Evolutionary conservation across 2,329 filamentous ascomycete genomes (phyloP), one percentile per base, ranked within the genome.

Genomic region (Lecanicillium sp.): DNA sequence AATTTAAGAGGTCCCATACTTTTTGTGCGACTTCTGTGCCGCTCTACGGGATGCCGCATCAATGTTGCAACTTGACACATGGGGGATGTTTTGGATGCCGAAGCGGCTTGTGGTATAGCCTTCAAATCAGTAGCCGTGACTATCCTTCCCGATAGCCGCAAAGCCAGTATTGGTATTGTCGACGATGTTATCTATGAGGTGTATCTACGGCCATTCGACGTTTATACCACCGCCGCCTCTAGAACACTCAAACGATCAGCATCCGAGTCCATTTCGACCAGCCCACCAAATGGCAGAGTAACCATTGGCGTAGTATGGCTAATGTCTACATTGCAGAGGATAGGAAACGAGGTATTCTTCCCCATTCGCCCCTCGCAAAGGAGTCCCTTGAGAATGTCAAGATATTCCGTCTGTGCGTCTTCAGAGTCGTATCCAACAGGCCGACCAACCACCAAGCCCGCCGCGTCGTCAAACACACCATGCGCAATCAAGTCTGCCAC

Each of bases 271-370:
- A 64, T 17, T 19, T 40, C 32, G 13, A 45, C 57, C 42, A 59
- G 20, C 5, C 53, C 50, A 44, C 56, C 58, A 29, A 50, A 52
- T 1, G 58, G 60, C 36, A 65, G 34, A 3, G 61, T 65, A 22
- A 64, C 46, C 42, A 61, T 51, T 2, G 62, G 59, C 19, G 48
- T 48, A 0, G 59, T 61, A 41, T 65, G 60, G 9, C 61, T 60
- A 32, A 64, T 46, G 36, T 65, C 62, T 0, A 64, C 57, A 31
- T 55, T 53, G 20, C 57, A 54, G 43, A 65, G 27, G 11, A 65
- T 58, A 0, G 62, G 62, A 30, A 61, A 61, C n/a, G 17, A 12
- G 19, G 31, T 29, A 34, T 42, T 51, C 17, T 43, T 40, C 0
- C 44, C 51, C 36, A 52, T 12, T 1, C 43, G 44, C 12, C 52